Evolutionary conservation across 1,284 basidiomycete genomes (phyloP).

Genomic region (Gomphus bonarii): DNA sequence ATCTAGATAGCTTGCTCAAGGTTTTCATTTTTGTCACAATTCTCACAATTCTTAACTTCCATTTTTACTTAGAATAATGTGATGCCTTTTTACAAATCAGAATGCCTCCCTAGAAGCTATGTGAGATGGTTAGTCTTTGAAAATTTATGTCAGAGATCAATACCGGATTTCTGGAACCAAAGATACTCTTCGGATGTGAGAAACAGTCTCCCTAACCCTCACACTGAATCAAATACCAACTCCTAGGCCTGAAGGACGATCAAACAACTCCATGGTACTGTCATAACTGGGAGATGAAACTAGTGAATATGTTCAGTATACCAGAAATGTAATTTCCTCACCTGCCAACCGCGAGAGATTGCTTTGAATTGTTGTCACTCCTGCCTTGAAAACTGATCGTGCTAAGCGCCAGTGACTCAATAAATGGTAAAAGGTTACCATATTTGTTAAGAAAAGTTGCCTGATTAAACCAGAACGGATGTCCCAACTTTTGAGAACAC

Average conservation of each 20-base stretch:
- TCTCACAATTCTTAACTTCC: constrained; percentile 6
- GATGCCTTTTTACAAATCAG: constrained; percentile 52
- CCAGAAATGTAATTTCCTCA: constrained; percentile 22
- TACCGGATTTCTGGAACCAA: constrained; percentile 25
- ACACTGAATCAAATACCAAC: neutral
- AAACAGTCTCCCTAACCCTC: constrained; percentile 23
- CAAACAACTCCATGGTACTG: constrained; percentile 73
- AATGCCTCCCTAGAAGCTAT: constrained; percentile 60
- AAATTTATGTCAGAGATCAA: constrained; percentile 38
- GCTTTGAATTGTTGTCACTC: constrained; percentile 85
- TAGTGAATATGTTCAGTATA: neutral
- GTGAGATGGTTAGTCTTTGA: constrained; percentile 44
- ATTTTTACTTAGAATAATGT: constrained; percentile 53
- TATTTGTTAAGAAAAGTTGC: constrained; percentile 70
- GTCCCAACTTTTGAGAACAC: constrained; percentile 90
- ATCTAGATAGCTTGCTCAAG: constrained; percentile 65
- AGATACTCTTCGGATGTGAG: constrained; percentile 77
- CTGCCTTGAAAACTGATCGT: constrained; percentile 74
- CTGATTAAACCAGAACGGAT: constrained; percentile 49
- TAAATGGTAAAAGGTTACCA: constrained; percentile 33
- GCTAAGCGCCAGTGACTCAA: too few species aligned
- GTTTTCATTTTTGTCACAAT: constrained; percentile 27
- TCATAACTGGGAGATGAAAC: constrained; percentile 63
- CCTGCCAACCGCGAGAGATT: constrained; percentile 90
- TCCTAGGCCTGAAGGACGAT: too few species aligned